These are phyloP conservation scores for Ustilago xerochloae DNA, from an alignment of 1,284 basidiomycete genomes.

Conservation along the genomic window DNA sequence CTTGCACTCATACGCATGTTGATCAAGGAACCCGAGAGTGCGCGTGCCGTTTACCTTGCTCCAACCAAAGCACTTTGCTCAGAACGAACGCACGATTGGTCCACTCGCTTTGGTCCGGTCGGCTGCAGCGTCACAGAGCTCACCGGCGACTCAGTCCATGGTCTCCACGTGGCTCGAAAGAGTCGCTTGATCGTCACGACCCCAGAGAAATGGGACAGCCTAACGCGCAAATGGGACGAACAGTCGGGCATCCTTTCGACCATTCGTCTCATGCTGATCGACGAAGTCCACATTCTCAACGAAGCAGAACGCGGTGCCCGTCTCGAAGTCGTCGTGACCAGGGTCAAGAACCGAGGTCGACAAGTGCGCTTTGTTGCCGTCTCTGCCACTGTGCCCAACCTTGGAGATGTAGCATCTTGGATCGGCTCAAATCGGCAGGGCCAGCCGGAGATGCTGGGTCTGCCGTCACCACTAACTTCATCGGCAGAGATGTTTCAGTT, in stretches of 20 bases:
- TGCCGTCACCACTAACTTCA: background rate
- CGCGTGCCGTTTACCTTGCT: conserved; percentile 87
- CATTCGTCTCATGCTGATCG: conserved; percentile 75
- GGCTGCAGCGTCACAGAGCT: conserved; percentile 82
- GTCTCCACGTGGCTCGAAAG: conserved; percentile 41
- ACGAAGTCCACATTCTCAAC: conserved; percentile 93
- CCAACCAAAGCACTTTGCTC: conserved; percentile 87
- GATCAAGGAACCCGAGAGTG: conserved; percentile 65
- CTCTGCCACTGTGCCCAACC: conserved; percentile 94
- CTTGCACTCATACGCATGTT: conserved; percentile 85
- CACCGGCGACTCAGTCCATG: conserved; percentile 71
- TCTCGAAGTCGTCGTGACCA: conserved; percentile 88
- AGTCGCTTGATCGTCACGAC: conserved; percentile 70
- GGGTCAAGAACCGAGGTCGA: conserved; percentile 79
- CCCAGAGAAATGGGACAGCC: conserved; percentile 72
- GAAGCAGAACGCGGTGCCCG: conserved; percentile 73
- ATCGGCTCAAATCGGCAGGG: conserved; percentile 71
- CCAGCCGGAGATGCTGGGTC: background rate
- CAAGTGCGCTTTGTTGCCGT: conserved; percentile 84
- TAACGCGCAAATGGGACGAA: conserved; percentile 57
- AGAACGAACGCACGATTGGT: conserved; percentile 87
- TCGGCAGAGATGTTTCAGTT: conserved; percentile 50
- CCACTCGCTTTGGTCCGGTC: conserved; percentile 78
- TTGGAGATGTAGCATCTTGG: conserved; percentile 89
- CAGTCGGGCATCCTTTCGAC: conserved; percentile 50